These are phyloP conservation scores for Boletus coffeatus DNA, from an alignment of 1,284 basidiomycete species.

Conservation along the genomic window DNA sequence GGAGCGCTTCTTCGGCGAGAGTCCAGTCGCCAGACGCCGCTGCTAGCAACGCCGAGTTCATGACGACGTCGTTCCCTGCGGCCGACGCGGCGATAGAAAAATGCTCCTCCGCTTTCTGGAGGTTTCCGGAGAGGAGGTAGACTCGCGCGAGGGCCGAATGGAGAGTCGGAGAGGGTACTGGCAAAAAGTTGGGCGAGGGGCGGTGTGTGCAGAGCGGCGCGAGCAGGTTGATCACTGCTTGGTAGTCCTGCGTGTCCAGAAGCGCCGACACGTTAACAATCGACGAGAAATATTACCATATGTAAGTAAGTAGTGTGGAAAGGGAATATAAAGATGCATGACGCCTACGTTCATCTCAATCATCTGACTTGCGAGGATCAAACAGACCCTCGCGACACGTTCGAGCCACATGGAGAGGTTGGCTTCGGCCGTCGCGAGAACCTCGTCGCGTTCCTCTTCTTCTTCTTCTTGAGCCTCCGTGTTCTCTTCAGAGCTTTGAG, in stretches of 20 bases:
- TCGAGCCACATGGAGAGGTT: slow-evolving; percentile 74
- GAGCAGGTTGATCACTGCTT: slow-evolving; percentile 58
- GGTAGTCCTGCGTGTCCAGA: slow-evolving; percentile 50
- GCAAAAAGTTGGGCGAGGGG: slow-evolving; percentile 4
- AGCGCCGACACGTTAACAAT: not conserved
- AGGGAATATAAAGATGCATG: not conserved
- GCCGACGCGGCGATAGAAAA: slow-evolving; percentile 42
- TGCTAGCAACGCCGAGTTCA: slow-evolving; percentile 59
- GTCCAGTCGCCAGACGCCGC: slow-evolving; percentile 67
- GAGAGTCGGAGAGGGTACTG: slow-evolving; percentile 42
- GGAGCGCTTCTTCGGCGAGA: slow-evolving; percentile 42
- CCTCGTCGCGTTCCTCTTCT: slow-evolving; percentile 13
- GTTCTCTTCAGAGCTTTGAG: not conserved
- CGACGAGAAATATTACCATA: not conserved
- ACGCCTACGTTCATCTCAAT: slow-evolving; percentile 63
- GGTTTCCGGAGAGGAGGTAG: slow-evolving; percentile 65
- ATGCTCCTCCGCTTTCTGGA: slow-evolving; percentile 50
- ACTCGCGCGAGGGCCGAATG: slow-evolving; percentile 66
- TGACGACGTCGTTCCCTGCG: slow-evolving; percentile 34
- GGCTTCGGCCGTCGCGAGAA: slow-evolving; percentile 31
- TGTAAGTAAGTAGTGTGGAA: not conserved
- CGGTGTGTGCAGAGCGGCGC: slow-evolving; percentile 52
- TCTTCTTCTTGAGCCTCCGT: not conserved
- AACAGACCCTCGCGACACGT: slow-evolving; percentile 58
- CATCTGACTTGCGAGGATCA: slow-evolving; percentile 71